Base-by-base conservation (phyloP, 768 basidiomycete species). In the Lactarius sp. region DNA sequence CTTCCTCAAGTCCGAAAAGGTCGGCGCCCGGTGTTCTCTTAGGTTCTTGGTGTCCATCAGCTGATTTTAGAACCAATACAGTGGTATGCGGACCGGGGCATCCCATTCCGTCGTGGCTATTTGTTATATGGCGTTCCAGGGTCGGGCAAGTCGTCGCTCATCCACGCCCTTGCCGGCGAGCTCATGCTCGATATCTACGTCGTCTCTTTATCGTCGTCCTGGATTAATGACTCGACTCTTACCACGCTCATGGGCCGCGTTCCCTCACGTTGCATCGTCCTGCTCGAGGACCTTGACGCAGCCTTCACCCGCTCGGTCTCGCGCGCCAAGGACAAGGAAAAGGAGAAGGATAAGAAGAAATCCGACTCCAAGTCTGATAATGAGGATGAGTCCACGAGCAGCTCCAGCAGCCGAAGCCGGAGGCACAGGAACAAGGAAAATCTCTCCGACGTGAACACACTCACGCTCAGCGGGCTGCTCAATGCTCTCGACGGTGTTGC, bases 51-150 rank as follows among this genome's bases (percentile, higher is more conserved):
- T 57, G 5, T 64, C 50, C 47, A 41, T 66, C 27, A 36, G 54
- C 34, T 61, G 39, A 65, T 60, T 53, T 33, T 36, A 27, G 27
- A 27, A 27, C 41, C 16, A 22, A 37, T 34, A 44, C 66, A 90
- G 85, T 94, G 92, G 92, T 94, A 94, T 69, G 89, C 90, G n/a
- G 89, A 92, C 74, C 86, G 92, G 69, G 92, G 92, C 56, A 93
- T 94, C 68, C 92, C 92, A 36, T 94, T 91, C 83, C 88, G 92
- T 59, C 84, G 92, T 60, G 92, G 92, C 5, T 92, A 92, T 73
- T 82, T 93, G 56, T 79, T 93, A 27, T 85, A 92, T 69, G 90
- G 90, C 66, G 87, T 91, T 33, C 87, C 92, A 12, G 92, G 92
- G 54, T 89, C 88, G 33, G 92, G 92, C 52, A 94, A 94, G 77